Conservation (phyloP, 192 early-diverging fungal genomes). For the Spinellus fusiger region DNA sequence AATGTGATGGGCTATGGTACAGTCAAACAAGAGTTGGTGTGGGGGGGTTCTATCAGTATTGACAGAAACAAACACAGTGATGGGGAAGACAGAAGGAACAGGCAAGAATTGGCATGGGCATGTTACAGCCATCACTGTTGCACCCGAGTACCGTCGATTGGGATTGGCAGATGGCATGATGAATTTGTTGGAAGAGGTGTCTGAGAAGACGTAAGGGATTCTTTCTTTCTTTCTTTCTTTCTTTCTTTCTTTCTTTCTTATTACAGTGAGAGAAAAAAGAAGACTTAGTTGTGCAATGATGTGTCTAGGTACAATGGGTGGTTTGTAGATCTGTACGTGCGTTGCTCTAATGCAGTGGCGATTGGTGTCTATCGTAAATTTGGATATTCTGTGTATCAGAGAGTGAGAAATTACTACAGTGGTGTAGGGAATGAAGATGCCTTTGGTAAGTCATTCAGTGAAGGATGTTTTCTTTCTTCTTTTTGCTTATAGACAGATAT, state of each 20-base stretch:
- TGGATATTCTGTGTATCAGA: conserved; percentile 87
- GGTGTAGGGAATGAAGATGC: conserved; percentile 78
- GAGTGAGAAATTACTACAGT: conserved; percentile 84
- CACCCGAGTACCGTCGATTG: conserved; percentile 88
- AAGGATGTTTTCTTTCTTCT: background rate
- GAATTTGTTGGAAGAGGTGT: conserved; percentile 83
- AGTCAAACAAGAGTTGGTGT: background rate
- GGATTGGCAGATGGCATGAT: conserved; percentile 88
- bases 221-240: conserved; percentile 3
- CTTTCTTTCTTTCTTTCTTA: background rate
- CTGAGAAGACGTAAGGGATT: conserved; percentile 66
- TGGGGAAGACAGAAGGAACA: conserved; percentile 94
- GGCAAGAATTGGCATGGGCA: conserved; percentile 94
- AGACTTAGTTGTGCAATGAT: too few relatives aligned
- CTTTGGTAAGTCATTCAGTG: conserved; percentile 49
- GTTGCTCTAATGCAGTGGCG: conserved; percentile 86
- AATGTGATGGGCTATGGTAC: conserved; percentile 83
- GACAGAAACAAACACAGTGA: conserved; percentile 41
- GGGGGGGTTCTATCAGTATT: background rate
- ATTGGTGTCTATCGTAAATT: conserved; percentile 89
- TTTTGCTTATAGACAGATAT: conserved; percentile 61
- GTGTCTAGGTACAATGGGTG: conserved; percentile 78
- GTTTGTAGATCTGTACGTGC: conserved; percentile 96
- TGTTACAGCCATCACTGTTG: conserved; percentile 95
- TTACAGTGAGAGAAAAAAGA: background rate